phyloP scores from a whole-genome alignment of 371 early-diverging fungal genomes.

The Mortierella sp. region DNA sequence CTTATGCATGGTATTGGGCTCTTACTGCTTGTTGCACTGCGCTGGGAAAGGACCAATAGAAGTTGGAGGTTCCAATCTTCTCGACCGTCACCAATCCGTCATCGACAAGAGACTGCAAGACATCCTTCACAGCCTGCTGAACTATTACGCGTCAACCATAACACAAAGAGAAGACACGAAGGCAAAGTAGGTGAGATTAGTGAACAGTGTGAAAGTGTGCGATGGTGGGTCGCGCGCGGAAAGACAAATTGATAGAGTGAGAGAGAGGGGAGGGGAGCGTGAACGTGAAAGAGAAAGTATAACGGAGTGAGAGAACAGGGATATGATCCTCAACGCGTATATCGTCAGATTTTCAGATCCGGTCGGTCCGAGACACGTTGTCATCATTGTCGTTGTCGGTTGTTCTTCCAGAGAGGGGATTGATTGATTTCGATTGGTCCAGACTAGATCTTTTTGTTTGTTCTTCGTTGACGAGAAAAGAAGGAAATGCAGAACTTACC shows the following conservation, averaged over 20 bases:
- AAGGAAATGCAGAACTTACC: constrained; percentile 59
- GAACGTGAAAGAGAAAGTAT: background rate
- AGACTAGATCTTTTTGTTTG: background rate
- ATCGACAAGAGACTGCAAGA: constrained; percentile 90
- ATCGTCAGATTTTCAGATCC: background rate
- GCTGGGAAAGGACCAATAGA: constrained; percentile 95
- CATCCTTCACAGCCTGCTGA: constrained; percentile 90
- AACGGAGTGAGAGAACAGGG: background rate
- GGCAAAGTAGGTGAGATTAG: background rate
- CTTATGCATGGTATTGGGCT: background rate
- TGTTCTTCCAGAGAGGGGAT: background rate
- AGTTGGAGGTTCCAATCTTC: constrained; percentile 94
- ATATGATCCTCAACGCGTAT: constrained; percentile 2
- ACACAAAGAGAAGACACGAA: background rate
- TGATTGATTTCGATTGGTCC: background rate
- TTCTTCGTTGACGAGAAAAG: background rate
- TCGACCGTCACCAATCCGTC: constrained; percentile 91
- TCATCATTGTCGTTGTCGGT: background rate
- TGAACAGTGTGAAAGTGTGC: background rate
- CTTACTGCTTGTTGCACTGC: constrained; percentile 74
- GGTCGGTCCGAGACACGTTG: background rate
- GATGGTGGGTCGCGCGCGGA: background rate
- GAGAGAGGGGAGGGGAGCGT: background rate
- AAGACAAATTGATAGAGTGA: background rate
- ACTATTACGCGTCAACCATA: constrained; percentile 59